Evolutionary conservation across 2,329 filamentous ascomycete species (phyloP), one percentile per base, ranked within the genome.

Genomic region (Venturia oleaginea): DNA sequence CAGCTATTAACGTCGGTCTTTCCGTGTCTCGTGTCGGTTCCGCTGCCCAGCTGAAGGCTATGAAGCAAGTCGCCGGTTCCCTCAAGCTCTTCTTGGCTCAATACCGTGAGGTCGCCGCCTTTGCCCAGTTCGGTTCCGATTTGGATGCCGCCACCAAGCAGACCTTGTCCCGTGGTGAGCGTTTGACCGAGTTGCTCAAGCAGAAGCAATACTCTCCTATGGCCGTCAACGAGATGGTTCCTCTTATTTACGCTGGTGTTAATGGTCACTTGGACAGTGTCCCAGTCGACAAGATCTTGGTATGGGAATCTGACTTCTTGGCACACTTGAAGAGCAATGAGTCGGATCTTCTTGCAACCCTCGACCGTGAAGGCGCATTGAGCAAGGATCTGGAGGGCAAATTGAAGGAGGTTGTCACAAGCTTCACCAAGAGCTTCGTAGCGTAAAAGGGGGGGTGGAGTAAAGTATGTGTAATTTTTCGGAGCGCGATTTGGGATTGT

Each of bases 41-140:
- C 76, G 91, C 94, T 79, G 94, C 94, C 78, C 94, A 99, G 87
- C 87, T 97, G 80, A 99, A 97, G 91, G 92, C 94, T 83, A 99
- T 99, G 94, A 99, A 99, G 88, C 94, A 99, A 86, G 94, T 99
- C 74, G 94, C 94, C 76, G 94, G 94, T 87, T 97, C 93, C 72
- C 86, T 99, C 77, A 99, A 99, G 88, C 92, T 99, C 74, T 99
- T 97, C 92, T 91, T 99, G 90, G 94, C 94, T 75, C 94, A 99
- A 85, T 99, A 99, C 88, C 94, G 94, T 94, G 94, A 99, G 83
- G 94, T 99, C 69, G 94, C 94, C 76, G 94, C 94, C 73, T 99
- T 99, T 83, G 93, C 94, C 74, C 94, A 99, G 84, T 99, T 99
- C 87, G 94, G 94, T 89, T 99, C 94, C 77, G 94, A 99, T 86